A percentile compares a stretch with the other conserved stretches of the same genome.
Conservation (phyloP, 441 rosid genomes). For the Capsella rubella region DNA sequence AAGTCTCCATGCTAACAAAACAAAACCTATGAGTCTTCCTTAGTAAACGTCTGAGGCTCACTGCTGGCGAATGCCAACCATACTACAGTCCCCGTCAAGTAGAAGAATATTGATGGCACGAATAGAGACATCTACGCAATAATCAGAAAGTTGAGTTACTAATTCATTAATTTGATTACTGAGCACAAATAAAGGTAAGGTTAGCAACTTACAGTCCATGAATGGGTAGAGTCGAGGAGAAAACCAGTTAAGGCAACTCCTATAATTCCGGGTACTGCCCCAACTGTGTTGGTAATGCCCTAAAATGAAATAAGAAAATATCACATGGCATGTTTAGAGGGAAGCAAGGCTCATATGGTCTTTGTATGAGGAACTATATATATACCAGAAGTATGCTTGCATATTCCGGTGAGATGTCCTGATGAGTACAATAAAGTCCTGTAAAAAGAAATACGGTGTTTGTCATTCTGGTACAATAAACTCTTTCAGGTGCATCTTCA, state of each 20-base stretch:
- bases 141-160: not conserved
- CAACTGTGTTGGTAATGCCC: slow-evolving; percentile 95
- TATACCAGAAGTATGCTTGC: slow-evolving; percentile 93
- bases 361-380: slow-evolving; percentile 26
- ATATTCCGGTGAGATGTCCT: slow-evolving; percentile 94
- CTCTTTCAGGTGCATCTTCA: slow-evolving; percentile 5
- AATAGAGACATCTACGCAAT: slow-evolving; percentile 71
- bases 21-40: slow-evolving; percentile 44
- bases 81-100: slow-evolving; percentile 83
- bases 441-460: not conserved
- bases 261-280: slow-evolving; percentile 91
- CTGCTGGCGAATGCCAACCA: slow-evolving; percentile 94
- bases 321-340: not conserved
- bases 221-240: slow-evolving; percentile 90
- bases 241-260: slow-evolving; percentile 94
- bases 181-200: not conserved
- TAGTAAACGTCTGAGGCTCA: slow-evolving; percentile 76
- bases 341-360: not conserved
- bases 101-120: slow-evolving; percentile 91
- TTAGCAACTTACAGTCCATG: slow-evolving; percentile 86
- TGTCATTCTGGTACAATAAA: not conserved
- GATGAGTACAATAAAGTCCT: slow-evolving; percentile 89
- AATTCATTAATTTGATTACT: not conserved
- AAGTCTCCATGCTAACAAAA: slow-evolving; percentile 18
- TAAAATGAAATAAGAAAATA: slow-evolving; percentile 29